Base-by-base conservation (phyloP, 306 rosid species). In the Argentina anserina region DNA sequence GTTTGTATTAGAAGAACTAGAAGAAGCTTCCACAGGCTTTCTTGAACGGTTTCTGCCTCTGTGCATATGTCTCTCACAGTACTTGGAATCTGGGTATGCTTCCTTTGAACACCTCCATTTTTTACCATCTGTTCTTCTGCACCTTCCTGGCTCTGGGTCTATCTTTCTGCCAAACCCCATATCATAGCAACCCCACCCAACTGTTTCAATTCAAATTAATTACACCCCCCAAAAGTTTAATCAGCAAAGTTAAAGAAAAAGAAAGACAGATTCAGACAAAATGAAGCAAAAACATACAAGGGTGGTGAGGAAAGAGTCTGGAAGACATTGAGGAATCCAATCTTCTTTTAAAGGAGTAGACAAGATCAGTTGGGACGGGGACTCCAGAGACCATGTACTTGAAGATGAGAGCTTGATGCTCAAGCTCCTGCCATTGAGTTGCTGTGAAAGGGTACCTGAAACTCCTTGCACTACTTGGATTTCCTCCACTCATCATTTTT, bases 31-130 rank as follows among this genome's bases (percentile, higher is more conserved):
- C 99, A 94, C 99, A 90, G 92, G 99, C 99, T 91, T 95, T 95
- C 99, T 95, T 95, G 99, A 95, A 95, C 99, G 99, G 84, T 91
- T 91, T 79, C 91, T 90, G 84, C 99, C 99, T 81, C 99, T 86
- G 73, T 95, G 99, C 99, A 95, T 95, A 88, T 95, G 99, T 43
- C 85, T 91, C 77, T 95, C 99, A 74, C 97, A 95, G 96, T 95
- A 95, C 81, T 95, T 95, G 29, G 99, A 95, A 69, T 95, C 99
- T 59, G 96, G 97, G 86, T 91, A 95, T 74, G 97, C 99, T 80
- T 95, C 96, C 78, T 94, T 95, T 65, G 99, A 95, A 80, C 99
- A 95, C 80, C 99, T 88, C 99, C 99, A 95, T 86, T 95, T 95
- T 80, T 95, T 95, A 49, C 99, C 99, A 75, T 95, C 99, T 81